Percentiles rank a stretch among this genome's conserved stretches.
Evolutionary conservation across 2,329 filamentous ascomycete species (phyloP).

Genomic region (Fusarium piperis): DNA sequence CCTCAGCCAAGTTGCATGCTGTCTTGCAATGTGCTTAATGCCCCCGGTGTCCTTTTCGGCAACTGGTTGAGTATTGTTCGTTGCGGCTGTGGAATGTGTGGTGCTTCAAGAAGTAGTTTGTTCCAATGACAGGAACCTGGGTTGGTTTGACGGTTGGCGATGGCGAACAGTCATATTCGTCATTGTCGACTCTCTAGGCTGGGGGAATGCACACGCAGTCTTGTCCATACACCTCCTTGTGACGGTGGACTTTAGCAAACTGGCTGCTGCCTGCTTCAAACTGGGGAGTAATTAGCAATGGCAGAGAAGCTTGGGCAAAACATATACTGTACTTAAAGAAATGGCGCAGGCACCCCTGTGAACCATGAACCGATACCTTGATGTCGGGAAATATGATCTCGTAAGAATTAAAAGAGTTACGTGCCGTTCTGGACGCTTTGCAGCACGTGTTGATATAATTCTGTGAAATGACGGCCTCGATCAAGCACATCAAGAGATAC

Average conservation of each 20-base stretch:
- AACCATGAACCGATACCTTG: not conserved
- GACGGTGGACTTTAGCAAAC: not conserved
- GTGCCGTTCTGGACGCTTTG: not conserved
- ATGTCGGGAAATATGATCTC: not conserved
- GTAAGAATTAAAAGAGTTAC: not conserved
- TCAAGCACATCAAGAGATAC: not conserved
- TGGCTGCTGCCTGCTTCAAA: not conserved
- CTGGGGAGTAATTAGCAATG: not conserved
- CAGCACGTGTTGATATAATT: not conserved
- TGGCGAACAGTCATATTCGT: not conserved
- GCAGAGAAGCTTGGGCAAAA: not conserved
- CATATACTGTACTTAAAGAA: not conserved
- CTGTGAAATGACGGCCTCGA: not conserved
- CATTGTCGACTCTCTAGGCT: not conserved
- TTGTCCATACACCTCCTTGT: not conserved
- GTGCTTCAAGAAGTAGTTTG: not conserved
- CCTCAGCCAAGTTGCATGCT: not conserved
- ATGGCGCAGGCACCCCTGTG: not conserved
- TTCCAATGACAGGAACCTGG: not conserved
- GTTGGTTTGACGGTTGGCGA: not conserved
- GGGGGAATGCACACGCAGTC: not conserved
- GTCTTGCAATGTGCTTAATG: not conserved
- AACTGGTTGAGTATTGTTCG: not conserved
- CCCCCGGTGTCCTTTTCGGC: not conserved
- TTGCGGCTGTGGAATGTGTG: not conserved